These are phyloP conservation scores for Spathaspora passalidarum DNA, from an alignment of 805 yeast genomes.

Conservation along the genomic window DNA sequence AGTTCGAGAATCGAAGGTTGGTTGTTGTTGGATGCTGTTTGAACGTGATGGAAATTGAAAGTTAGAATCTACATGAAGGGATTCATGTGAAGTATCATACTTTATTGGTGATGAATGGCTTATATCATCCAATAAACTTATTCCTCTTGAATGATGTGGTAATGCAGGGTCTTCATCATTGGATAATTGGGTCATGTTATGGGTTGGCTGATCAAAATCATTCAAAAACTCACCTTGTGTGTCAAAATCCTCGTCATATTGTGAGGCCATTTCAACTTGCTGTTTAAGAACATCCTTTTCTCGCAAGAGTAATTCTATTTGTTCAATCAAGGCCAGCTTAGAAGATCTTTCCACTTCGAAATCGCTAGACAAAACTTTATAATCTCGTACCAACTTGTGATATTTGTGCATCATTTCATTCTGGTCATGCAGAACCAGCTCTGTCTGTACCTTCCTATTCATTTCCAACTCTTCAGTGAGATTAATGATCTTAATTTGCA, in stretches of 20 bases:
- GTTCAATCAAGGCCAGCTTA: constrained; percentile 51
- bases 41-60: constrained; percentile 25
- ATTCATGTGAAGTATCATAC: constrained; percentile 11
- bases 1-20: not conserved
- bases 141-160: not conserved
- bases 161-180: constrained; percentile 8
- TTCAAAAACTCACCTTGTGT: constrained; percentile 4
- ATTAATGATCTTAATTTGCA: constrained; percentile 23
- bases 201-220: constrained; percentile 10
- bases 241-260: not conserved
- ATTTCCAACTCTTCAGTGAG: constrained; percentile 5
- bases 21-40: not conserved
- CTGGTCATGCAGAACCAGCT: constrained; percentile 8
- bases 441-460: not conserved
- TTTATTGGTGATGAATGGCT: constrained; percentile 21
- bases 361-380: constrained; percentile 44
- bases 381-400: constrained; percentile 30
- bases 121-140: constrained; percentile 1
- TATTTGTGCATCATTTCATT: constrained; percentile 23
- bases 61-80: constrained; percentile 17
- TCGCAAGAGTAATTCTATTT: constrained; percentile 47
- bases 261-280: not conserved
- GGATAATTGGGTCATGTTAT: constrained; percentile 22
- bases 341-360: constrained; percentile 53
- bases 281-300: constrained; percentile 18